Evolutionary conservation across 2,329 filamentous ascomycete genomes (phyloP), one percentile per base, ranked within the genome.

Genomic region (Fusarium gaditjirri): DNA sequence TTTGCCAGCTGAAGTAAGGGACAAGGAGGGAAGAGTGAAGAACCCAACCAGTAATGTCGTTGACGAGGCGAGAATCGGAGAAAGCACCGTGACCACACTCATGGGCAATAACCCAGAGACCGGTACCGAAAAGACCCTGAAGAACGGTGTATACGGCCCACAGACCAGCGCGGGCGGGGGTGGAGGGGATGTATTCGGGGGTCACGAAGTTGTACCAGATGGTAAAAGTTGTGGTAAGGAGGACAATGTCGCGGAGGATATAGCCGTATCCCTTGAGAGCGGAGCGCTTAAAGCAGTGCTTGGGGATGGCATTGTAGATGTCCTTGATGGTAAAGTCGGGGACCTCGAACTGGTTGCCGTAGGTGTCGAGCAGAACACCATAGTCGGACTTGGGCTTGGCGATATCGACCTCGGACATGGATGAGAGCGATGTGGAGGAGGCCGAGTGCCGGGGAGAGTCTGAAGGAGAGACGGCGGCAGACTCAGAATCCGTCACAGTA

Each of bases 1-100:
- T 95, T 86, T 99, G 97, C 96, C 96, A 99, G 81, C 94, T 97
- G 87, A 98, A 99, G 87, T 98, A 99, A 27, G 96, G 96, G 53
- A 99, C 95, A 62, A 98, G 87, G 42, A 98, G 90, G 47, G 90
- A 83, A 41, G 95, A 97, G 86, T 98, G 95, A 77, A 94, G 90
- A 81, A 97, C 83, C 93, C 94, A 98, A 78, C 95, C 95, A 65
- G 96, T 94, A 31, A 93, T 90, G 83, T 98, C 94, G 86, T 98
- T 98, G 81, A 98, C 84, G 16, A 90, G 85, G 86, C 93, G 95
- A 78, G 93, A 98, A n/a, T 93, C 86, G 46, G 96, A 98, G 87
- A 99, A 98, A 68, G 96, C 92, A 83, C 96, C 93, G 85, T 99
- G 96, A 75, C 96, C 96, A 81, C 96, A 99, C 87, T 99, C 96